Conservation (phyloP, 768 basidiomycete genomes). For the Tricholoma bakamatsutake region DNA sequence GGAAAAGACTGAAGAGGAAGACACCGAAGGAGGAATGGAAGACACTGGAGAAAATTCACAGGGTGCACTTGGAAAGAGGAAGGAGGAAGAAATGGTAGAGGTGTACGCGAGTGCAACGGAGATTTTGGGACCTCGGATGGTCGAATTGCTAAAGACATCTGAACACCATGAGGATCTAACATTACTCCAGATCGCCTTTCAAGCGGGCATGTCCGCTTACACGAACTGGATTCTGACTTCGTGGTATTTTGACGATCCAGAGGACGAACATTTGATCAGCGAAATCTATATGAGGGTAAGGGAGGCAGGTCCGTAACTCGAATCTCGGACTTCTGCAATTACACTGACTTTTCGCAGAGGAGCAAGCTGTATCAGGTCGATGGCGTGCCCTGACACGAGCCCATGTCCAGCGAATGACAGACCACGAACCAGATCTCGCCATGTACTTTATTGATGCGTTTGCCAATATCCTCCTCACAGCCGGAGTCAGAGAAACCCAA, state of each 20-base stretch:
- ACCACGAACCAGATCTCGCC: constrained; percentile 27
- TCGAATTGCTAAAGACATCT: constrained; percentile 30
- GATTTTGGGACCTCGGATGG: constrained; percentile 28
- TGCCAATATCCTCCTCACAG: constrained; percentile 38
- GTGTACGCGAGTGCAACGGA: constrained; percentile 23
- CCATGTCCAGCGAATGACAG: constrained; percentile 17
- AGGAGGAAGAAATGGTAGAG: constrained; percentile 17
- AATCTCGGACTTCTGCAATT: not conserved
- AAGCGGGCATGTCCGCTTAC: constrained; percentile 39
- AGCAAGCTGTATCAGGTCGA: constrained; percentile 36
- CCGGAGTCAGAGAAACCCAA: constrained; percentile 23
- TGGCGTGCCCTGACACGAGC: constrained; percentile 37
- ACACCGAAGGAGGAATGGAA: not conserved
- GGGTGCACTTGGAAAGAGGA: not conserved
- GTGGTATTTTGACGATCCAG: constrained; percentile 46
- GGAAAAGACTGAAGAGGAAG: not conserved
- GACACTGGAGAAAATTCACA: not conserved
- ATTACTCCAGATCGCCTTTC: constrained; percentile 39
- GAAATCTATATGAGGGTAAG: constrained; percentile 29
- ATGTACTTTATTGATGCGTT: constrained; percentile 32
- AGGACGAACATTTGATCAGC: constrained; percentile 37
- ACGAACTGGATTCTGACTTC: constrained; percentile 44
- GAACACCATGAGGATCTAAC: constrained; percentile 36
- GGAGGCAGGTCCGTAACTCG: constrained; percentile 24
- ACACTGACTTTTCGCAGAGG: constrained; percentile 22